Conservation (phyloP, 352 stramenopile genomes). For the Halophytophthora polymorphica region DNA sequence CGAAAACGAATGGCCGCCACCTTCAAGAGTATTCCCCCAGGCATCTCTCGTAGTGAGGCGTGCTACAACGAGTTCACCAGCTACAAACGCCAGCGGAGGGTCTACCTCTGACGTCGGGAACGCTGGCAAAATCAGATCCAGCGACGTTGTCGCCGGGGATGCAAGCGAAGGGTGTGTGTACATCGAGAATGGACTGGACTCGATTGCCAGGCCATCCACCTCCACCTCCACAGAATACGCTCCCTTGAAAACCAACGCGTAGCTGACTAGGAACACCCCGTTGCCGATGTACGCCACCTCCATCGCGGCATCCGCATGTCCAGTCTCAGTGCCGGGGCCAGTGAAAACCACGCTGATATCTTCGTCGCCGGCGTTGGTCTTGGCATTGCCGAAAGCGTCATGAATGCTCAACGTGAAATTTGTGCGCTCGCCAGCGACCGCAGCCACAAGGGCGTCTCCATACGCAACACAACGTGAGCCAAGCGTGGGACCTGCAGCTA, state of each 20-base stretch:
- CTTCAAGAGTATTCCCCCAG: conserved; percentile 49
- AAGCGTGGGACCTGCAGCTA: conserved; percentile 47
- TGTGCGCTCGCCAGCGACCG: conserved; percentile 42
- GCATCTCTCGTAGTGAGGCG: conserved; percentile 45
- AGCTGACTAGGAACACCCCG: conserved; percentile 41
- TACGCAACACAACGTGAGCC: conserved; percentile 38
- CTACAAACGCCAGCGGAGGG: conserved; percentile 25
- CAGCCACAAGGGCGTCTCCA: conserved; percentile 44
- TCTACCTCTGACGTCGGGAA: conserved; percentile 10
- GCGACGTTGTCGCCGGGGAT: conserved; percentile 36
- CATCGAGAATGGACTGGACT: conserved; percentile 51
- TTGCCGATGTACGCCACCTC: conserved; percentile 26
- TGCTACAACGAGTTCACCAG: conserved; percentile 32
- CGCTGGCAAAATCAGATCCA: conserved; percentile 44
- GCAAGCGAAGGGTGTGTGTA: conserved; percentile 48
- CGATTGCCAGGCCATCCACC: conserved; percentile 38
- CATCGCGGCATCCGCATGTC: conserved; percentile 21
- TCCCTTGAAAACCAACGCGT: conserved; percentile 40
- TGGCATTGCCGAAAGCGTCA: conserved; percentile 59
- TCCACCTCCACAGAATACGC: conserved; percentile 42
- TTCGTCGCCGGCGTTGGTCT: conserved; percentile 55
- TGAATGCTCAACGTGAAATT: conserved; percentile 54
- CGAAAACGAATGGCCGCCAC: conserved; percentile 46
- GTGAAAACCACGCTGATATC: conserved; percentile 32
- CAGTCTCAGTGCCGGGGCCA: conserved; percentile 25